A percentile compares a stretch with the other conserved stretches of the same genome.
phyloP scores from a whole-genome alignment of 768 basidiomycete genomes.

The Lyophyllum shimeji region DNA sequence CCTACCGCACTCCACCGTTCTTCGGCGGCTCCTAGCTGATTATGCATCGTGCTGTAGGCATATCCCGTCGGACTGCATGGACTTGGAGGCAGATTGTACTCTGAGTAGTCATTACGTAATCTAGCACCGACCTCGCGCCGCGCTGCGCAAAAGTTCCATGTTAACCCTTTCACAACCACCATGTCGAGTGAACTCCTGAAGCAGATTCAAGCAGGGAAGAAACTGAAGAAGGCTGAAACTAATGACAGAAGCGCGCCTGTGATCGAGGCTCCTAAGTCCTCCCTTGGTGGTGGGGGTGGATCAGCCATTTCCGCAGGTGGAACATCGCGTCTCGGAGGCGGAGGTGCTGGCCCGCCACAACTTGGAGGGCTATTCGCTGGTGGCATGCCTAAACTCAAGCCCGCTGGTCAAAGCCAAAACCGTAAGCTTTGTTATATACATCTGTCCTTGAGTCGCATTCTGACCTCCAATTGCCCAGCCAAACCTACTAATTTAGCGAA shows the following conservation, averaged over 20 bases:
- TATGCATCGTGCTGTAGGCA: background rate
- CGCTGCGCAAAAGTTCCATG: background rate
- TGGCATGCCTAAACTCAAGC: slow-evolving; percentile 88
- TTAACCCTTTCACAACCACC: slow-evolving; percentile 5
- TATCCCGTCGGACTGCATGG: background rate
- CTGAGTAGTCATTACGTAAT: slow-evolving; percentile 11
- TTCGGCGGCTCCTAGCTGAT: background rate
- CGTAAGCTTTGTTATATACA: slow-evolving; percentile 38
- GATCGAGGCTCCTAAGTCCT: slow-evolving; percentile 47
- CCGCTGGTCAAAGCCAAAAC: slow-evolving; percentile 60
- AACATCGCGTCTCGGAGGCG: slow-evolving; percentile 19
- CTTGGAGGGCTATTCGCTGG: slow-evolving; percentile 86
- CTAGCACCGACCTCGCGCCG: no score
- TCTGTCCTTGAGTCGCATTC: slow-evolving; percentile 1
- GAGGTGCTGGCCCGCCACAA: slow-evolving; percentile 63
- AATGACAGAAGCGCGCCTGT: slow-evolving; percentile 76
- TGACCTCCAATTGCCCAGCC: slow-evolving; percentile 33
- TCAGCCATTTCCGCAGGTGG: slow-evolving; percentile 28
- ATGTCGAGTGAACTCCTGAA: slow-evolving; percentile 80
- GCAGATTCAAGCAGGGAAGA: slow-evolving; percentile 82
- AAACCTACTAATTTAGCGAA: slow-evolving; percentile 65
- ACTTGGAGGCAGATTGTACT: background rate
- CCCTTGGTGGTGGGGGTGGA: slow-evolving; percentile 39
- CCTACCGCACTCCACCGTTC: background rate
- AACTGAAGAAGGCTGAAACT: slow-evolving; percentile 78